Evolutionary conservation across 768 basidiomycete species (phyloP), one percentile per base, ranked within the genome.

Genomic region (Psilocybe sp.): DNA sequence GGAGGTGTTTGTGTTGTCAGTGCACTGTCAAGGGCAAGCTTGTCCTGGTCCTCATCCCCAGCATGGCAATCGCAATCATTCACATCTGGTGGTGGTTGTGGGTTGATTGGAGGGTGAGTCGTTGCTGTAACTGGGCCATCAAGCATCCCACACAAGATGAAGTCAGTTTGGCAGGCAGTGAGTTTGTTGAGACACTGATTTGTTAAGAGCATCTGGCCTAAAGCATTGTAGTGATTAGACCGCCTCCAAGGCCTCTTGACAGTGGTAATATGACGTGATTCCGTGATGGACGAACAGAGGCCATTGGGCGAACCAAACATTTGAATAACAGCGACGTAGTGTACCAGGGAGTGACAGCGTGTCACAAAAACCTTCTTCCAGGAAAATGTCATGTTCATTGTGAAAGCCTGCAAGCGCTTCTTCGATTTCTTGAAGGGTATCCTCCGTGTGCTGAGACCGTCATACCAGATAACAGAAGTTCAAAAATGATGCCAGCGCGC

Each of bases 391-490:
- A 43, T 64, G 68, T 28, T 61, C 18, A 4, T 46, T 8, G 41
- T 74, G 68, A 49, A 72, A 74, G 1, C 31, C 23, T 1, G 16
- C 32, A 0, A 71, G 44, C 0, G 55, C 50, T 0, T 46, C 46
- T 5, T 67, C 46, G 7, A 71, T 59, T 4, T 44, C 39, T 0
- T 23, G 9, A 0, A 72, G 52, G 5, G 55, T 56, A 3, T 52
- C 44, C 18, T 15, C 47, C 16, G 11, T 53, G 11, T 32, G 62
- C 39, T 52, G 32, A 11, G 50, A 52, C 4, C 60, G 59, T 7
- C 62, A 63, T 2, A 64, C 65, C 11, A 70, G 58, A 44, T 69
- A 69, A n/a, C 66, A 66, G 49, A 71, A 69, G 33, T 75, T 69
- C 0, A 75, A 40, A 15, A 74, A 52, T 3, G 65, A 61, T 9